Conservation (phyloP, 805 yeast genomes). For the Peterozyma xylosa region DNA sequence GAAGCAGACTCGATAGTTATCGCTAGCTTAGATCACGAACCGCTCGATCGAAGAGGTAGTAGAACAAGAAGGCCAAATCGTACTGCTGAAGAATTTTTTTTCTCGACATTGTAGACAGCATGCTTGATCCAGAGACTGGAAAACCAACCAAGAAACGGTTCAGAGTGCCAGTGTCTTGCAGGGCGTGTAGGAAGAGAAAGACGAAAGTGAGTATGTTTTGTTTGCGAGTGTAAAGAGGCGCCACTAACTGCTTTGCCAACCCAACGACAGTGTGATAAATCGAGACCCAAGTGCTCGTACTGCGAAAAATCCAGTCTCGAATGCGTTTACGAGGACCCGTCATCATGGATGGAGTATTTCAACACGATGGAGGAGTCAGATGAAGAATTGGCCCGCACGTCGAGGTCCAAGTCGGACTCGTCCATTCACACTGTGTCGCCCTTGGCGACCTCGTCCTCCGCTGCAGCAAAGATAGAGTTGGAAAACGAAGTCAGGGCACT, state of each 20-base stretch:
- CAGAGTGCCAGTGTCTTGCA: slow-evolving; percentile 37
- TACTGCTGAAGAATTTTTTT: too few species aligned
- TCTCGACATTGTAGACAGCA: neutral
- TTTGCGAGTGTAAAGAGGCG: neutral
- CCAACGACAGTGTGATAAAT: slow-evolving; percentile 21
- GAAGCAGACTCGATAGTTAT: too few species aligned
- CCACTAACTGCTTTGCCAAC: neutral
- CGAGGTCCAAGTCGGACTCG: too few species aligned
- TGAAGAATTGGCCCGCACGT: too few species aligned
- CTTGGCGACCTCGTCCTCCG: too few species aligned
- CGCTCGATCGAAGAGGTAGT: too few species aligned
- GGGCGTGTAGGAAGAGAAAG: slow-evolving; percentile 37
- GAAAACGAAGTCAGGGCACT: neutral
- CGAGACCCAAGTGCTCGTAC: slow-evolving; percentile 23
- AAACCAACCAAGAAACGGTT: slow-evolving; percentile 2
- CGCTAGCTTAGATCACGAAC: too few species aligned
- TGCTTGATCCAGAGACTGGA: neutral
- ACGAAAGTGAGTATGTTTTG: slow-evolving; percentile 20
- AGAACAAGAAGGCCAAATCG: too few species aligned
- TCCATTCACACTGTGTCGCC: too few species aligned
- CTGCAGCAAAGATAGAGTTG: neutral
- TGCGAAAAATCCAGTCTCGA: slow-evolving; percentile 20
- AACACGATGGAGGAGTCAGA: too few species aligned
- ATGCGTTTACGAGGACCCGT: slow-evolving; percentile 22
- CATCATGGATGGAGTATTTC: neutral